Evolutionary conservation across 2,329 filamentous ascomycete genomes (phyloP), one percentile per base, ranked within the genome.

Genomic region (Truncatella angustata): DNA sequence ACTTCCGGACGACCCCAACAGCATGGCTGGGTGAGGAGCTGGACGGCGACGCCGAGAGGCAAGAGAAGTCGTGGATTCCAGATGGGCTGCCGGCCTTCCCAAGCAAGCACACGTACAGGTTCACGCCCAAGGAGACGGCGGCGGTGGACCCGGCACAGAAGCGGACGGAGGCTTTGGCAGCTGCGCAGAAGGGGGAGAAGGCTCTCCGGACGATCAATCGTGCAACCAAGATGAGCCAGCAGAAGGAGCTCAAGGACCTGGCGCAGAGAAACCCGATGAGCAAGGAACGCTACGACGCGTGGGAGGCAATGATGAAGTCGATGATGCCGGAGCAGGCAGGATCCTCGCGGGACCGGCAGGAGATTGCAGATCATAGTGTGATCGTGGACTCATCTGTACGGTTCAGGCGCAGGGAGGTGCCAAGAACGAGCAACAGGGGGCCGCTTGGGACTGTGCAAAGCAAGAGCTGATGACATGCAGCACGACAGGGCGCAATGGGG

Each of bases 281-380:
- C 40, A 80, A 78, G 59, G 73, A 80, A 55, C 74, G 82, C 14
- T 81, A 85, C 59, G 70, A 78, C 5, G 67, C 84, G 4, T 87
- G 84, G 83, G 82, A 86, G 65, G 66, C 70, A 11, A 77, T 81
- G 1, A 86, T 86, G 82, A 75, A 76, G 47, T 75, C 78, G 36
- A 72, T 86, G 40, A 73, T 84, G 53, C 68, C 73, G 44, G 65
- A 68, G 18, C 63, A 64, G 39, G 54, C 55, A 53, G 56, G 61
- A 54, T 56, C 66, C 56, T 54, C 61, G 28, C 66, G 66, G 12
- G 71, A 70, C 24, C 65, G 73, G 37, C 66, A 72, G 16, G 81
- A 85, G 57, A 81, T 80, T 59, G 80, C 81, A 2, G 82, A 86
- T 53, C 77, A 83, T 58, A 85, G 81, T 62, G 84, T 85, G 73